Conservation (phyloP, 164 flowering plant species). For the Kingdonia uniflora region DNA sequence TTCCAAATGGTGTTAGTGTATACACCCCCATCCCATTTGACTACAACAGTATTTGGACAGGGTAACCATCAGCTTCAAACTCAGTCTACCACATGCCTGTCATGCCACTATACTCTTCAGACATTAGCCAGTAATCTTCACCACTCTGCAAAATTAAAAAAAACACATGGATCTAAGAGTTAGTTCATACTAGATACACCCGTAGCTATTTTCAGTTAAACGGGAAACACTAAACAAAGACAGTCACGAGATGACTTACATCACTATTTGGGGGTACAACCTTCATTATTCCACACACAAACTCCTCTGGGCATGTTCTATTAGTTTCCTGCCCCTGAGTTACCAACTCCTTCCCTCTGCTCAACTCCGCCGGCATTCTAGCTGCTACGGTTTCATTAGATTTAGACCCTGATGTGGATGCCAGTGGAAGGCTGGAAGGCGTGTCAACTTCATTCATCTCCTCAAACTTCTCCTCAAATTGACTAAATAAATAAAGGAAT, state of each 20-base stretch:
- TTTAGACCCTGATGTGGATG: constrained; percentile 30
- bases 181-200: background rate
- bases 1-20: no score
- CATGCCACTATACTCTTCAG: constrained; percentile 73
- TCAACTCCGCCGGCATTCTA: constrained; percentile 19
- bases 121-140: constrained; percentile 82
- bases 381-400: constrained; percentile 23
- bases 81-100: constrained; percentile 84
- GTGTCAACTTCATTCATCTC: constrained; percentile 48
- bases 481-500: constrained; percentile 29
- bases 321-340: constrained; percentile 34
- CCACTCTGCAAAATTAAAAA: constrained; percentile 41
- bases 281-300: constrained; percentile 84
- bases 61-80: no score
- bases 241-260: constrained; percentile 35
- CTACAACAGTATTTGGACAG: no score
- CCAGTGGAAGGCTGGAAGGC: constrained; percentile 28
- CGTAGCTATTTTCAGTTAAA: background rate
- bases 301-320: constrained; percentile 49
- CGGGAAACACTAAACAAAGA: background rate
- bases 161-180: background rate
- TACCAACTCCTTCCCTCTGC: constrained; percentile 33
- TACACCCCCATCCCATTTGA: no score
- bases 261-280: constrained; percentile 82
- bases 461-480: constrained; percentile 84